Conservation (phyloP, 129 eudicot genomes). For the Flaveria robusta region DNA sequence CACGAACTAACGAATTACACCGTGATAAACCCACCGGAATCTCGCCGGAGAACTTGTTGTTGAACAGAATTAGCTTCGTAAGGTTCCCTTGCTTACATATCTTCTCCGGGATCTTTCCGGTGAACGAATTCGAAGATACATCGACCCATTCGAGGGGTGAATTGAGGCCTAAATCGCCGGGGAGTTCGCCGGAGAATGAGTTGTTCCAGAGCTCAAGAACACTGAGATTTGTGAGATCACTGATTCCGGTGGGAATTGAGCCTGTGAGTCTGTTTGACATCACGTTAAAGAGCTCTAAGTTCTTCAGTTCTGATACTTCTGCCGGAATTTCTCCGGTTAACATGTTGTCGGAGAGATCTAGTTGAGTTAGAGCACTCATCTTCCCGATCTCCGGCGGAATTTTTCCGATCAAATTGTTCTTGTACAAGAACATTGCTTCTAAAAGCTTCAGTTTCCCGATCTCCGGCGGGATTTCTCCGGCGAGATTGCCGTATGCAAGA, state of each 20-base stretch:
- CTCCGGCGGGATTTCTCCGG: conserved; percentile 65
- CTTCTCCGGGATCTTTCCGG: conserved; percentile 63
- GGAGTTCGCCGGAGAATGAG: conserved; percentile 71
- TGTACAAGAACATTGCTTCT: conserved; percentile 59
- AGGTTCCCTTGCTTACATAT: conserved; percentile 75
- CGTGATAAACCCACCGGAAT: conserved; percentile 59
- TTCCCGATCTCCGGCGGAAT: conserved; percentile 61
- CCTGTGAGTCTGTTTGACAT: conserved; percentile 73
- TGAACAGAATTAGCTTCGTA: conserved; percentile 73
- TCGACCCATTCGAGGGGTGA: conserved; percentile 84
- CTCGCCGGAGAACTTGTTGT: conserved; percentile 64
- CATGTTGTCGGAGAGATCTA: conserved; percentile 79
- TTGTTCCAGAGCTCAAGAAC: conserved; percentile 94
- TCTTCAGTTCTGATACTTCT: conserved; percentile 55
- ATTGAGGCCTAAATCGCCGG: conserved; percentile 60
- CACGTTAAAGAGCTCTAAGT: conserved; percentile 72
- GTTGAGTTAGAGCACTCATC: conserved; percentile 43
- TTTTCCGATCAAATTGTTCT: conserved; percentile 59
- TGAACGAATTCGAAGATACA: conserved; percentile 72
- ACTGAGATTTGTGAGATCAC: conserved; percentile 46
- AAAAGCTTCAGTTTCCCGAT: conserved; percentile 52
- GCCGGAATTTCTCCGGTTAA: conserved; percentile 74
- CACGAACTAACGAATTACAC: conserved; percentile 68
- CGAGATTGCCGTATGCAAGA: conserved; percentile 70
- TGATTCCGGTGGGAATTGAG: conserved; percentile 51